phyloP scores from a whole-genome alignment of 352 stramenopile species.

The Phytophthora syringae region DNA sequence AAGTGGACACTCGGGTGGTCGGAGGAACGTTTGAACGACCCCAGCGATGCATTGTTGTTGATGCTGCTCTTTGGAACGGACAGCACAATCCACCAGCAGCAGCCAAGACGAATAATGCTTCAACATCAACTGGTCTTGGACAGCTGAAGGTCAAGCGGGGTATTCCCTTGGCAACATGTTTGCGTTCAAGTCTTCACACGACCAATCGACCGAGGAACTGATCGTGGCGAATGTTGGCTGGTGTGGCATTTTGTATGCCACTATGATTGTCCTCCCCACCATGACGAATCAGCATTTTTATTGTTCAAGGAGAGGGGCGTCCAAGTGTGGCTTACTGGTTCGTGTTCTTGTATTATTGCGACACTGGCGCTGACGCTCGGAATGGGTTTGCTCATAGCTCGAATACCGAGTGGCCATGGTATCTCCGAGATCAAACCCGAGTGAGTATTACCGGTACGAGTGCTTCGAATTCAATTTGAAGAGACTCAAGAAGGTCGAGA shows the following conservation, averaged over 20 bases:
- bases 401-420: background rate
- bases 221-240: constrained; percentile 27
- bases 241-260: constrained; percentile 22
- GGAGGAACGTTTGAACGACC: constrained; percentile 12
- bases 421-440: constrained; percentile 16
- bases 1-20: constrained; percentile 9
- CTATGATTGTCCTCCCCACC: constrained; percentile 17
- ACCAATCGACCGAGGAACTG: constrained; percentile 20
- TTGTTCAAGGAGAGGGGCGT: background rate
- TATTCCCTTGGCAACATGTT: constrained; percentile 33
- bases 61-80: constrained; percentile 10
- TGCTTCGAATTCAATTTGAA: constrained; percentile 22
- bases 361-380: constrained; percentile 6
- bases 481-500: constrained; percentile 16
- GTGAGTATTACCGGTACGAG: too few relatives aligned
- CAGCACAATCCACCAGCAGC: constrained; percentile 30
- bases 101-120: constrained; percentile 10
- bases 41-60: constrained; percentile 12
- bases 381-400: constrained; percentile 5
- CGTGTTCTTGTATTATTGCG: background rate
- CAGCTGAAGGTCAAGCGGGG: constrained; percentile 6
- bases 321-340: constrained; percentile 13
- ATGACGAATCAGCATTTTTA: constrained; percentile 24
- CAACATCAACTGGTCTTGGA: constrained; percentile 18
- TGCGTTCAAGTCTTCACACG: background rate